phyloP scores from a whole-genome alignment of 345 rosid species.

The Arabidopsis thaliana region TAIR10.1 NC_003074.8:20601001-20601500 shows the following conservation, averaged over 20 bases:
- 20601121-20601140: constrained; percentile 52
- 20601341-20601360: constrained; percentile 91
- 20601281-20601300: constrained; percentile 64
- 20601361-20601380: constrained; percentile 72
- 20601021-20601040: constrained; percentile 78
- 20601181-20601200: constrained; percentile 51
- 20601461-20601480: constrained; percentile 64
- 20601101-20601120: constrained; percentile 68
- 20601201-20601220: constrained; percentile 43
- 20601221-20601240: constrained; percentile 45
- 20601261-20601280: constrained; percentile 59
- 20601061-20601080: constrained; percentile 79
- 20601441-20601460: constrained; percentile 70
- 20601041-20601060: constrained; percentile 76
- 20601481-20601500: constrained; percentile 86
- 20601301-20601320: constrained; percentile 94
- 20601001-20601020: constrained; percentile 93
- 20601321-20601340: constrained; percentile 76
- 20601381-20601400: constrained; percentile 64
- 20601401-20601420: constrained; percentile 60
- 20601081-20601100: constrained; percentile 89
- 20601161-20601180: constrained; percentile 36
- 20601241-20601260: constrained; percentile 65
- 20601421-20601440: constrained; percentile 66
- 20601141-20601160: constrained; percentile 47